phyloP scores from a whole-genome alignment of 2,329 filamentous ascomycete genomes.

The Huntiella abstrusa region DNA sequence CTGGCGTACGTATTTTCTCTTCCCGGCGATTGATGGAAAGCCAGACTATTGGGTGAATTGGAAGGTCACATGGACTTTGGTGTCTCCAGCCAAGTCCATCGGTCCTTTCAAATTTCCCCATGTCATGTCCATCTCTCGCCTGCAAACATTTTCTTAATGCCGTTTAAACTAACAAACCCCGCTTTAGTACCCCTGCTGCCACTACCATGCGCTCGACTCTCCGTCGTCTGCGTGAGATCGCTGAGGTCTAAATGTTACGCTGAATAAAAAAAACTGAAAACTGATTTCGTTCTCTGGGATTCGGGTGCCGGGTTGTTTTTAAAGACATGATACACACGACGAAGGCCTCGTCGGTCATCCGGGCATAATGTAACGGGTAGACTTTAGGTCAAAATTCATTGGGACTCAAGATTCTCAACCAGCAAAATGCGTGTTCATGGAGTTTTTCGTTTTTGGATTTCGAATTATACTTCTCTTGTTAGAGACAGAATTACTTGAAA shows the following conservation, averaged over 20 bases:
- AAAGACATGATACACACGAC: conserved; percentile 11
- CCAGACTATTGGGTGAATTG: no score
- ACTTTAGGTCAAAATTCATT: conserved; percentile 12
- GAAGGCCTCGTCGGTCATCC: conserved; percentile 9
- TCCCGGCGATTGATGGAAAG: neutral
- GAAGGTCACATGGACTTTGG: no score
- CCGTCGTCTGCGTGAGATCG: conserved; percentile 91
- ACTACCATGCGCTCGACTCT: conserved; percentile 91
- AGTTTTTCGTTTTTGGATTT: conserved; percentile 1
- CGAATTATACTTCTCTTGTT: neutral
- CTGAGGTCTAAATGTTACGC: conserved; percentile 55
- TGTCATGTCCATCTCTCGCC: neutral
- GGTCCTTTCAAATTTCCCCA: neutral
- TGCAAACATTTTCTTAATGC: neutral
- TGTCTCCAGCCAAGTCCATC: neutral
- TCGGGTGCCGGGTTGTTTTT: conserved; percentile 9
- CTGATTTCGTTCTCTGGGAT: conserved; percentile 11
- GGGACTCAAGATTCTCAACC: conserved; percentile 9
- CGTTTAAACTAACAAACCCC: conserved; percentile 15
- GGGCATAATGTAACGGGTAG: conserved; percentile 11
- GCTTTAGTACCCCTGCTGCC: conserved; percentile 67
- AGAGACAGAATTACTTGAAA: conserved; percentile 1
- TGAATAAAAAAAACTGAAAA: conserved; percentile 14
- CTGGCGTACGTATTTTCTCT: conserved; percentile 59
- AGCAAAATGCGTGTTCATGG: conserved; percentile 6